Evolutionary conservation across 2,329 filamentous ascomycete genomes (phyloP).

Genomic region (Hirsutella minnesotensis): DNA sequence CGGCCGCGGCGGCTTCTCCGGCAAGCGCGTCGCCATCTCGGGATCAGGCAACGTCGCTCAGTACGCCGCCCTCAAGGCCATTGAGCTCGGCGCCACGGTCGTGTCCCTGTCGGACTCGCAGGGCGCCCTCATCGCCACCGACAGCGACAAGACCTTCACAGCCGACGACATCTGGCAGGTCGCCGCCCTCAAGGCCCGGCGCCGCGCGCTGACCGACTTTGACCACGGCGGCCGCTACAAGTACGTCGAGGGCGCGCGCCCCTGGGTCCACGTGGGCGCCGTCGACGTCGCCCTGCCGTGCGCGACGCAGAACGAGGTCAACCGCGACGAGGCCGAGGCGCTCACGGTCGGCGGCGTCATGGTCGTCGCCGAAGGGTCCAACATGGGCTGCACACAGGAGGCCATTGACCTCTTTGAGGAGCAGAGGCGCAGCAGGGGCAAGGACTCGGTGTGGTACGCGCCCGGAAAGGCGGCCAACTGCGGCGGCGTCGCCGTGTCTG

Average conservation of each 20-base stretch:
- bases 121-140: slow-evolving; percentile 67
- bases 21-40: slow-evolving; percentile 91
- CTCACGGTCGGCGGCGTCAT: slow-evolving; percentile 65
- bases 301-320: slow-evolving; percentile 97
- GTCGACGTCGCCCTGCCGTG: slow-evolving; percentile 87
- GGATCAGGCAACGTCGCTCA: slow-evolving; percentile 97
- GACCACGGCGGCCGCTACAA: slow-evolving; percentile 57
- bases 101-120: slow-evolving; percentile 89
- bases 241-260: slow-evolving; percentile 78
- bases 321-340: slow-evolving; percentile 74
- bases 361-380: slow-evolving; percentile 92
- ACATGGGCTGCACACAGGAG: slow-evolving; percentile 97
- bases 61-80: slow-evolving; percentile 90
- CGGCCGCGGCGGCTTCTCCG: slow-evolving; percentile 72
- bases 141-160: slow-evolving; percentile 55
- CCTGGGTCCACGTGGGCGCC: slow-evolving; percentile 81
- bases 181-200: slow-evolving; percentile 74
- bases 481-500: slow-evolving; percentile 92
- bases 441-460: slow-evolving; percentile 78
- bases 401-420: slow-evolving; percentile 90
- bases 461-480: slow-evolving; percentile 96
- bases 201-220: slow-evolving; percentile 69
- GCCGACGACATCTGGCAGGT: slow-evolving; percentile 70
- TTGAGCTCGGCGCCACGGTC: slow-evolving; percentile 88
- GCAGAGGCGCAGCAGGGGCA: slow-evolving; percentile 57